These are phyloP conservation scores for Linanthus parryae DNA, from an alignment of 148 eudicot species.

Conservation along the genomic window DNA sequence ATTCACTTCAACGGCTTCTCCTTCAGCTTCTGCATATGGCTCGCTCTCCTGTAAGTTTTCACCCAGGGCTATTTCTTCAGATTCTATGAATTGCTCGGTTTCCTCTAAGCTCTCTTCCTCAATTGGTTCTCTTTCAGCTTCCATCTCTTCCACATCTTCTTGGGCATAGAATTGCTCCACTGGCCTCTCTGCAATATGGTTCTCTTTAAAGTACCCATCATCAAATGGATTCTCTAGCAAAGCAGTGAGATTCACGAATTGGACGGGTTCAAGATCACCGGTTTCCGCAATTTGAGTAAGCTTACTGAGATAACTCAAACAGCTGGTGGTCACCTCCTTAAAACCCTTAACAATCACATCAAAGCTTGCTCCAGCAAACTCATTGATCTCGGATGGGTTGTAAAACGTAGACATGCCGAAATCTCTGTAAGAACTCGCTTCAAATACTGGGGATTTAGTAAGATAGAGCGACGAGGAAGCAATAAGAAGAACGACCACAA, in stretches of 20 bases:
- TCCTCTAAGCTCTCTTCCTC: slow-evolving; percentile 15
- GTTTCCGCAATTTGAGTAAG: slow-evolving; percentile 23
- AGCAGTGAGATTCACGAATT: slow-evolving; percentile 42
- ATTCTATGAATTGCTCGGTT: too few species aligned
- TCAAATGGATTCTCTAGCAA: slow-evolving; percentile 23
- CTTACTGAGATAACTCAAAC: slow-evolving; percentile 26
- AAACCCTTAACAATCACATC: slow-evolving; percentile 21
- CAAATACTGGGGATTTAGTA: slow-evolving; percentile 19
- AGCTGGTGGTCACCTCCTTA: slow-evolving; percentile 32
- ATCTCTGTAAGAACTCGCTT: slow-evolving; percentile 18
- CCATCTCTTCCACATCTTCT: slow-evolving; percentile 5
- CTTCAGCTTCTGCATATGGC: too few species aligned
- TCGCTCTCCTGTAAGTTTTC: too few species aligned
- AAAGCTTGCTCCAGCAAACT: slow-evolving; percentile 26
- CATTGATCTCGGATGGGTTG: slow-evolving; percentile 21
- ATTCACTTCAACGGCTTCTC: too few species aligned
- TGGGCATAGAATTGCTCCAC: too few species aligned
- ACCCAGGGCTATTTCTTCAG: too few species aligned
- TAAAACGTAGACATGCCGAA: slow-evolving; percentile 22
- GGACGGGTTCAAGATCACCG: slow-evolving; percentile 24
- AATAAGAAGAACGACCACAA: slow-evolving; percentile 37
- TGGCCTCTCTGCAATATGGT: slow-evolving; percentile 7
- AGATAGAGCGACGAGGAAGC: slow-evolving; percentile 30
- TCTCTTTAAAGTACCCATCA: slow-evolving; percentile 16
- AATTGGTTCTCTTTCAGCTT: slow-evolving; percentile 9